Conservation (phyloP, 163 green algal genomes). For the Chloroidium sp. region DNA sequence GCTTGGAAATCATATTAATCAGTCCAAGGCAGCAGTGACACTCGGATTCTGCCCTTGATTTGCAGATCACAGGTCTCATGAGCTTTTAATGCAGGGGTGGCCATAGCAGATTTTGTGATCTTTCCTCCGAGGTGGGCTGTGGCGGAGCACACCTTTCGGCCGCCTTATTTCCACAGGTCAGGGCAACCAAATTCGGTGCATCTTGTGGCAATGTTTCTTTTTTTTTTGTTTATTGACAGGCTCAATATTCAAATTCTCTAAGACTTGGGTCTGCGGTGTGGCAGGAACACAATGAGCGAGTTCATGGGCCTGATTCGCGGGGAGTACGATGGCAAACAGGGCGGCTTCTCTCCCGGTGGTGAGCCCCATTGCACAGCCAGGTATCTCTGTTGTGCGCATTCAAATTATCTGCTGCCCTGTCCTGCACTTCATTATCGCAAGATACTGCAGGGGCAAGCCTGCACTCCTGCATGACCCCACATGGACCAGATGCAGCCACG, state of each 20-base stretch:
- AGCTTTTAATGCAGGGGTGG: constrained; percentile 38
- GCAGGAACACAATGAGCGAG: constrained; percentile 79
- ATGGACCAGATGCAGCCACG: constrained; percentile 80
- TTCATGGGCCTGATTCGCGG: constrained; percentile 93
- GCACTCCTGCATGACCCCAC: constrained; percentile 89
- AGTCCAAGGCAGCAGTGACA: no score
- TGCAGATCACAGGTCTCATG: not conserved
- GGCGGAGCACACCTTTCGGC: constrained; percentile 86
- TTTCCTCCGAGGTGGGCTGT: constrained; percentile 88
- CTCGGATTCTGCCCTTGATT: not conserved
- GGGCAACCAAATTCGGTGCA: no score
- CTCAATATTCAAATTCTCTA: no score
- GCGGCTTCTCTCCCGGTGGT: constrained; percentile 70
- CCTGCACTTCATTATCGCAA: not conserved
- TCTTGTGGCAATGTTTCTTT: no score
- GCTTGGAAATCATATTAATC: no score
- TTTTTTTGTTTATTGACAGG: no score
- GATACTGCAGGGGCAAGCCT: constrained; percentile 60
- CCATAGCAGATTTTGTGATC: constrained; percentile 87
- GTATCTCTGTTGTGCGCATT: not conserved
- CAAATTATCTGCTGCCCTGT: not conserved
- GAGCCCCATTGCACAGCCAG: not conserved
- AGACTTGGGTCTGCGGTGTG: no score
- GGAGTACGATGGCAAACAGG: constrained; percentile 80
- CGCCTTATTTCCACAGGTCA: constrained; percentile 74